Base-by-base conservation (phyloP, 2,329 filamentous ascomycete genomes). In the Escovopsis sp. region DNA sequence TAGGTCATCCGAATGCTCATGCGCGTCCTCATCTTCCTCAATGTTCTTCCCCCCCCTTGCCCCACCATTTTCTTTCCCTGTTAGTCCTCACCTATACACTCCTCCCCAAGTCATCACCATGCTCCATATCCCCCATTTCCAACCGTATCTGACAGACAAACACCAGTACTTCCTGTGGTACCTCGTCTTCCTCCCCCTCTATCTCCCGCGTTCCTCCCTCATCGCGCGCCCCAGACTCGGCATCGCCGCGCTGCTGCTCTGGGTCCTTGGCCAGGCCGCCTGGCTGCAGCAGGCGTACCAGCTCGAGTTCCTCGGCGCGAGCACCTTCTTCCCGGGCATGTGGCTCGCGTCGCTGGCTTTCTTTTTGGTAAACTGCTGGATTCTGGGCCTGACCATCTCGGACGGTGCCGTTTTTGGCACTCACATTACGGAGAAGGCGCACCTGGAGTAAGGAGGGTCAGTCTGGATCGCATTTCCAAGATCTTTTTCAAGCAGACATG, bases 161-260 rank as follows among this genome's bases (percentile, higher is more conserved):
- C 3, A 21, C n/a, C 10, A 94, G 85, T 98, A 98, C 56, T 98
- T 98, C 56, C 71, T 98, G 34, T 98, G 90, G 90, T 96, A 98
- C 58, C 77, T 94, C 58, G 74, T 94, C 44, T 83, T 98, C 47
- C 65, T 96, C 3, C 90, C 90, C 0, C 77, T 94, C 34, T 93
- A 94, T 53, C 76, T 98, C 0, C 86, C 88, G 0, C 61, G 61
- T 27, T 94, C 87, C 0, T 79, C 79, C 0, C 67, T 94, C 12
- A 59, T 92, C 1, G 58, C 54, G 4, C 65, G 60, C 3, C 72
- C 72, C 1, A 49, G 50, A 5, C 57, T 79, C 4, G 90, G 90
- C 2, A 39, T 81, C 2, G 47, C 62, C 0, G 82, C 82, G 1
- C 62, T 83, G 5, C 47, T 60, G 1, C 58, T 87, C 4, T 98